Evolutionary conservation across 75 land plant genomes (phyloP).

Genomic region (Pinus taeda): DNA sequence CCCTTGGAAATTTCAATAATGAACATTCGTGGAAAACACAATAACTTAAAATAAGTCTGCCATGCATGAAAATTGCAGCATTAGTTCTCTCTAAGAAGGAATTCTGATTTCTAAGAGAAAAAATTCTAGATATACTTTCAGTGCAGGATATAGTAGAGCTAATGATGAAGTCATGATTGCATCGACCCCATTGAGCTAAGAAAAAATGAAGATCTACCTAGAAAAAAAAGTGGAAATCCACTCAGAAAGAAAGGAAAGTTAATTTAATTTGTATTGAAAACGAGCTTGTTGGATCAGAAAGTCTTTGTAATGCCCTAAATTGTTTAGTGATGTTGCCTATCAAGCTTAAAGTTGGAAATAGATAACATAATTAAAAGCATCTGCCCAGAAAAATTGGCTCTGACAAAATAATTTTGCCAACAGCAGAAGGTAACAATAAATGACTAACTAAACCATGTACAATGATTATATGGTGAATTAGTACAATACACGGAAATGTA

Average conservation of each 20-base stretch:
- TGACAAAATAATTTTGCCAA: too few species aligned
- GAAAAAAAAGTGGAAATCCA: neutral
- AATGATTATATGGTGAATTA: neutral
- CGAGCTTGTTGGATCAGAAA: neutral
- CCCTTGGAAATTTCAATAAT: too few species aligned
- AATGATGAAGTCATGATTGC: neutral
- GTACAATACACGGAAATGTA: neutral
- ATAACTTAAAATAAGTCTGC: too few species aligned
- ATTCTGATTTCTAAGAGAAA: neutral
- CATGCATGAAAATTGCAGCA: neutral
- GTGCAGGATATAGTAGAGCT: neutral
- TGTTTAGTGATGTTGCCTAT: neutral
- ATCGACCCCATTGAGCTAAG: neutral
- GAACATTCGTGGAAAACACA: too few species aligned
- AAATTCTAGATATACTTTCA: neutral
- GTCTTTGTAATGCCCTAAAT: neutral
- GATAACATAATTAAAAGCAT: too few species aligned
- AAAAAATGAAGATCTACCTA: neutral
- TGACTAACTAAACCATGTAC: neutral
- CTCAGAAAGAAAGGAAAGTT: neutral
- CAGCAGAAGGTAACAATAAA: too few species aligned
- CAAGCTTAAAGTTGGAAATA: neutral
- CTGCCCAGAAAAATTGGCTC: too few species aligned
- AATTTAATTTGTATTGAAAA: too few species aligned
- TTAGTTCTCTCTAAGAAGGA: neutral